Conservation (phyloP, 2,329 filamentous ascomycete genomes). For the Talaromyces sp. region DNA sequence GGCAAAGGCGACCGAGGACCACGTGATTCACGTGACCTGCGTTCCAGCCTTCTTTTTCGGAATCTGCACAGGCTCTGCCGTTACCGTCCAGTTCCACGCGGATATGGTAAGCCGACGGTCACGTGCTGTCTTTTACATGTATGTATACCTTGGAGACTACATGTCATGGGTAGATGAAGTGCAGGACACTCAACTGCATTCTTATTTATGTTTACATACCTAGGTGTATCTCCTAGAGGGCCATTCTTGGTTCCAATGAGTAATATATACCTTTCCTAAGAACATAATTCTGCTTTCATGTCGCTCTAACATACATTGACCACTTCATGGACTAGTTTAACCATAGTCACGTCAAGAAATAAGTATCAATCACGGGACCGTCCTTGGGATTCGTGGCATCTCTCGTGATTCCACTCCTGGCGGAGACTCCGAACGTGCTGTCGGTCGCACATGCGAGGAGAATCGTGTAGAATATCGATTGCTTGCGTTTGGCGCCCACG, state of each 20-base stretch:
- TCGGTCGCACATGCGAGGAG: not conserved
- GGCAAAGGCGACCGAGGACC: slow-evolving; percentile 14
- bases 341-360: not conserved
- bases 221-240: not conserved
- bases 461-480: slow-evolving; percentile 8
- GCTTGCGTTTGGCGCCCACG: slow-evolving; percentile 20
- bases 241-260: not conserved
- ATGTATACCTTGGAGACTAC: no score
- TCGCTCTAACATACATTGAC: not conserved
- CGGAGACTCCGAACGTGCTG: not conserved
- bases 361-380: not conserved
- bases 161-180: no score
- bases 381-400: not conserved
- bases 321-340: not conserved
- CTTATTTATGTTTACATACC: not conserved
- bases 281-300: not conserved
- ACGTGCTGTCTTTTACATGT: no score
- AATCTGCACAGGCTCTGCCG: slow-evolving; percentile 2
- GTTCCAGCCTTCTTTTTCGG: not conserved
- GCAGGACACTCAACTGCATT: not conserved
- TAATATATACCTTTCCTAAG: not conserved
- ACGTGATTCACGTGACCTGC: slow-evolving; percentile 14
- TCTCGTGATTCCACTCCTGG: not conserved
- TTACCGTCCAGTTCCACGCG: slow-evolving; percentile 1
- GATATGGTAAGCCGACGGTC: not conserved